A percentile compares a stretch with the other conserved stretches of the same genome.
Conservation (phyloP, 1,284 basidiomycete species). For the Fomitopsis palustris region DNA sequence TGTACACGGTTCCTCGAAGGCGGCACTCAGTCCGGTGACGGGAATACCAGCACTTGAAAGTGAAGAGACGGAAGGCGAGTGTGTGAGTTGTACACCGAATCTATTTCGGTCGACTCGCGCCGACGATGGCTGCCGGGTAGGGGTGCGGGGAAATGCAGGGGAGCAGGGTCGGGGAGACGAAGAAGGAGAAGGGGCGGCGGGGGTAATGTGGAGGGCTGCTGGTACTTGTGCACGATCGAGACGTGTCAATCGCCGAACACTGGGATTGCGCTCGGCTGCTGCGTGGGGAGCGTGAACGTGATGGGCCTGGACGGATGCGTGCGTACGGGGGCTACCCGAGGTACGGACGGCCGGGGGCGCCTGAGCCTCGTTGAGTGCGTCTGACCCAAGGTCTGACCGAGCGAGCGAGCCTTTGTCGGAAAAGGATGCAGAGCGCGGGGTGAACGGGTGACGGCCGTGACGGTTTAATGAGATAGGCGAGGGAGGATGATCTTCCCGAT, state of each 20-base stretch:
- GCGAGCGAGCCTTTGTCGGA: constrained; percentile 14
- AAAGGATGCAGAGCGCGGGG: constrained; percentile 10
- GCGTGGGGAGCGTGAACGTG: constrained; percentile 25
- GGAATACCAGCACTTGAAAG: constrained; percentile 10
- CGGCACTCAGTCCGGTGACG: constrained; percentile 7
- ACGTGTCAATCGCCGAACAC: constrained; percentile 15
- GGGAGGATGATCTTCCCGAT: constrained; percentile 13
- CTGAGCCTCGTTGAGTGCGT: constrained; percentile 22
- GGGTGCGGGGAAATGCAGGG: constrained; percentile 14
- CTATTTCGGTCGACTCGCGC: constrained; percentile 7
- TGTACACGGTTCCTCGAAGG: constrained; percentile 16
- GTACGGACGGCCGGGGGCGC: constrained; percentile 18
- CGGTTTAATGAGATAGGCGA: constrained; percentile 13
- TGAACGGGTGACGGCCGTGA: constrained; percentile 4
- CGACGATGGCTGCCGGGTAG: constrained; percentile 12
- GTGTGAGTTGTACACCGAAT: constrained; percentile 12
- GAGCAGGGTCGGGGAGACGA: constrained; percentile 11
- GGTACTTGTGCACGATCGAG: constrained; percentile 20
- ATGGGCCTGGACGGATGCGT: constrained; percentile 21
- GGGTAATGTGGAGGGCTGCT: constrained; percentile 17
- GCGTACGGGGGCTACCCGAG: constrained; percentile 17
- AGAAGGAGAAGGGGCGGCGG: constrained; percentile 16
- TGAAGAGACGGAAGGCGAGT: constrained; percentile 17
- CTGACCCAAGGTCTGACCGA: constrained; percentile 4
- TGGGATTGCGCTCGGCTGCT: constrained; percentile 15